A percentile compares a stretch with the other conserved stretches of the same genome.
Conservation (phyloP, 352 stramenopile genomes). For the Stramenopiles sp. region DNA sequence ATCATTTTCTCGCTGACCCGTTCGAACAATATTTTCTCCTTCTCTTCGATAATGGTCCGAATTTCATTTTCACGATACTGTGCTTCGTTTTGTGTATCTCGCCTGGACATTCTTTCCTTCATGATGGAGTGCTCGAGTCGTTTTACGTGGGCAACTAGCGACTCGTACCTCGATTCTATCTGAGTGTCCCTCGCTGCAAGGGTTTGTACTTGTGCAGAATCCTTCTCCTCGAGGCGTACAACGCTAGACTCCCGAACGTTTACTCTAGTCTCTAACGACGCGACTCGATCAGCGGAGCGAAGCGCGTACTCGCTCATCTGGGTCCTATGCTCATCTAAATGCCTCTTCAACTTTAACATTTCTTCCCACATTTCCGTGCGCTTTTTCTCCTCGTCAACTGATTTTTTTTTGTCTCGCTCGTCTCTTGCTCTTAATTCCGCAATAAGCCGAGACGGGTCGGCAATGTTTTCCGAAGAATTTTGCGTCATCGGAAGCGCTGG, state of each 20-base stretch:
- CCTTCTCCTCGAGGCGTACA: not conserved
- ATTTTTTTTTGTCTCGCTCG: not conserved
- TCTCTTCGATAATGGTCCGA: not conserved
- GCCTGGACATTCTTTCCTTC: not conserved
- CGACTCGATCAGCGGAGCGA: not conserved
- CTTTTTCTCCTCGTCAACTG: not conserved
- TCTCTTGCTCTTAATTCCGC: constrained; percentile 8
- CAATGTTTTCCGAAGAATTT: not conserved
- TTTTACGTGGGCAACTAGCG: not conserved
- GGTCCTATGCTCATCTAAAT: not conserved
- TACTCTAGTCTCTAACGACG: not conserved
- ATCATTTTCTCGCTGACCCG: constrained; percentile 2
- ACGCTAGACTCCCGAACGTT: not conserved
- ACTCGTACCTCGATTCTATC: not conserved
- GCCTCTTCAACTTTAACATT: not conserved
- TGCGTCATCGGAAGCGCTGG: not conserved
- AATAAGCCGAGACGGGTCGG: not conserved
- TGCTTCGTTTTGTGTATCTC: not conserved
- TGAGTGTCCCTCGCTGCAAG: not conserved
- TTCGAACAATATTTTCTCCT: not conserved
- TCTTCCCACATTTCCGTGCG: constrained; percentile 6
- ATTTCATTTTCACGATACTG: not conserved
- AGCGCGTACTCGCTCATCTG: not conserved
- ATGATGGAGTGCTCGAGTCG: not conserved
- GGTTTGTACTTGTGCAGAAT: constrained; percentile 1